Percentiles rank a stretch among this genome's conserved stretches.
These are phyloP conservation scores for Sporothrix mexicana DNA, from an alignment of 2,329 filamentous ascomycete species.

Conservation along the genomic window DNA sequence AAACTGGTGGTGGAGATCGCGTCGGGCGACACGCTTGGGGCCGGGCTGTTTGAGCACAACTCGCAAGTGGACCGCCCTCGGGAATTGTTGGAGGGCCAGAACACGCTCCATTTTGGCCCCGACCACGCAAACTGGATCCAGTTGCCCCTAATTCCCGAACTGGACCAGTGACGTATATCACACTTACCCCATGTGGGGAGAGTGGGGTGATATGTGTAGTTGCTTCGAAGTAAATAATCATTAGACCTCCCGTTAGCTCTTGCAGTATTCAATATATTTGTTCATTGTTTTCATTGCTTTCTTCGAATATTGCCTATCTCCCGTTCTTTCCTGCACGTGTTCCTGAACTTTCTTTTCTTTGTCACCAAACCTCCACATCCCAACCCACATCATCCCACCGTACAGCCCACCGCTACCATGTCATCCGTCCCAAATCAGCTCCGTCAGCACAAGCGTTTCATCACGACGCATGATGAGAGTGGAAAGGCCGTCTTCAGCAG, in stretches of 20 bases:
- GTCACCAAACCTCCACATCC: no score
- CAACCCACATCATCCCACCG: no score
- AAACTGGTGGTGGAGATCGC: constrained; percentile 57
- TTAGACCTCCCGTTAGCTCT: no score
- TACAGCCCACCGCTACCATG: neutral
- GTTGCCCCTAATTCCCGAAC: neutral
- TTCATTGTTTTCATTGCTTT: no score
- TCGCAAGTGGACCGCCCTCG: constrained; percentile 1
- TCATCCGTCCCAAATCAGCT: constrained; percentile 5
- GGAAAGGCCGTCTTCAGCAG: neutral
- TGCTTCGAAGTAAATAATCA: no score
- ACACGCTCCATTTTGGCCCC: neutral
- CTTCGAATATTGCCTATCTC: no score
- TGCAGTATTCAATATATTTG: no score
- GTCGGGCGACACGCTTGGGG: neutral
- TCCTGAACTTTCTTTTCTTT: no score
- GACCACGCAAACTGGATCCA: neutral
- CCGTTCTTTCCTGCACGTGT: no score
- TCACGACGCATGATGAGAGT: neutral
- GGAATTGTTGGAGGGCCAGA: constrained; percentile 4
- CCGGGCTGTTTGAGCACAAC: neutral
- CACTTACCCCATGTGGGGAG: no score
- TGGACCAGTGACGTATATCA: no score
- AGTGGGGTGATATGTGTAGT: no score
- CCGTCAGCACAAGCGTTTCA: neutral